Base-by-base conservation (phyloP, 2,329 filamentous ascomycete genomes). In the Xylaria hypoxylon region DNA sequence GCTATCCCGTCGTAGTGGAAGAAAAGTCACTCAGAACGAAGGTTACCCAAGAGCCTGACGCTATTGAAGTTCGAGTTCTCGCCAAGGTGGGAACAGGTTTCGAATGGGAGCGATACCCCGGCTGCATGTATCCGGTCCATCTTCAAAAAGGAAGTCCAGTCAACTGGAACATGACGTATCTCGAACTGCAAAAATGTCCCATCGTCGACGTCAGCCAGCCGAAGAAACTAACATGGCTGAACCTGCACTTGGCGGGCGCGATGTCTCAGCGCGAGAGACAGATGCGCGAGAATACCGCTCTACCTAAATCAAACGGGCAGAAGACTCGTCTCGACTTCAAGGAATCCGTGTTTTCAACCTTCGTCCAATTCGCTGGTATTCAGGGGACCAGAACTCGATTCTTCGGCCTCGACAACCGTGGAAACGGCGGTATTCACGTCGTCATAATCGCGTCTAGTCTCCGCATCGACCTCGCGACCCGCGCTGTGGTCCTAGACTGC, bases 311-410 rank as follows among this genome's bases (percentile, higher is more conserved):
- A n/a, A n/a, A n/a, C n/a, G n/a, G n/a, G n/a, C n/a, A 28, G 22
- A 57, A 15, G 53, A 31, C 19, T 22, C 78, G 81, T 0, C 72
- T 83, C 55, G 80, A 82, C 69, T 81, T 85, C 73, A 85, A 85
- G 67, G 81, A 84, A 64, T 81, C 82, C 0, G 56, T 86, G 4
- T 81, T 82, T 64, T 80, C 79, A 42, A 79, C 85, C 71, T 81
- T 83, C 68, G 81, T 81, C 78, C 69, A 82, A 26, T 72, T 78
- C 15, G 77, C 82, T 0, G 82, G 83, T 2, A 72, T 83, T 2
- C 80, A 84, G 50, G 81, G 80, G 17, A 78, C 76, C 0, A 79
- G 83, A 67, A 81, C 80, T 0, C 78, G 78, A 3, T 64, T 84
- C 3, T 84, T 85, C 65, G 75, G 77, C 15, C 77, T 85, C 24